Base-by-base conservation (phyloP, 2,329 filamentous ascomycete genomes). In the Madurella fahalii region DNA sequence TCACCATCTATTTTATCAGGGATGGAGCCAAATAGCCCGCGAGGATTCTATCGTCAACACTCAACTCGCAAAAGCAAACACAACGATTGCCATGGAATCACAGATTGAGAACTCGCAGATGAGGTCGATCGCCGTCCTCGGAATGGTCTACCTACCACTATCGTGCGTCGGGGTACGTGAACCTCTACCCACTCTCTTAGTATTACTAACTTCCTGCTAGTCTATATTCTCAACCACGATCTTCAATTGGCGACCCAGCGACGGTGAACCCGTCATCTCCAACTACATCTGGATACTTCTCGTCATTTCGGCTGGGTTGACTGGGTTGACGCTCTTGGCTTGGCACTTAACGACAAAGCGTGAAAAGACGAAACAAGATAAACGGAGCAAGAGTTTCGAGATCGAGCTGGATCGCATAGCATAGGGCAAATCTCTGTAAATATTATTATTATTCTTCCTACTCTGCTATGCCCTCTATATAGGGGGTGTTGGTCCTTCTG, bases 221-320 rank as follows among this genome's bases (percentile, higher is more conserved):
- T 57, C 54, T n/a, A 42, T 57, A 0, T 57, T 57, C 37, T 57
- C 54, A 12, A 57, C 54, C 2, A 37, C 50, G 1, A 2, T 57
- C 1, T 57, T 57, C 25, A 47, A 57, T 34, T 57, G 46, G 46
- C 39, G 42, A 15, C 46, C 50, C 2, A 12, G 30, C 12, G 40
- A 50, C 17, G 54, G 46, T 8, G 47, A 57, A 12, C 37, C 50
- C 4, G 43, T 57, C 15, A 41, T 57, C 2, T 57, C 54, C 5
- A 32, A 43, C 2, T 47, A 53, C 37, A 50, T 57, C 17, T 57
- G 54, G 54, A 31, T 57, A 16, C 43, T 53, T 2, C 4, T 50
- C 15, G 54, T 40, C 13, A 11, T 57, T 9, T 52, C 54, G 2
- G 18, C 44, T 7, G 46, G 39, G 1, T 31, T 57, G 16, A 53